Base-by-base conservation (phyloP, 495 filamentous ascomycete species). In the Oidiodendron maius region DNA sequence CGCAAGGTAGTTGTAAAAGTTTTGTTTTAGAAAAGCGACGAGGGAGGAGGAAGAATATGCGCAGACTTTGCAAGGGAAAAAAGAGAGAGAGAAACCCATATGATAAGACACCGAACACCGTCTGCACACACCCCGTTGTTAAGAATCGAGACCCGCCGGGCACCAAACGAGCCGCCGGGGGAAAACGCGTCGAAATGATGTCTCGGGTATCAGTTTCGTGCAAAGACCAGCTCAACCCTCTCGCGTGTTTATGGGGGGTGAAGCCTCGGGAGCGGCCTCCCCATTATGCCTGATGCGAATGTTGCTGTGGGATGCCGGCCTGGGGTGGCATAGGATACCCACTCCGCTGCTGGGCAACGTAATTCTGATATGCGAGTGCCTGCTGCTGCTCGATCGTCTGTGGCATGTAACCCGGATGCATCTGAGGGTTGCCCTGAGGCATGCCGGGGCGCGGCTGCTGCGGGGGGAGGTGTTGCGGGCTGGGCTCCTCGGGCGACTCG, bases 401-500 rank as follows among this genome's bases (percentile, higher is more conserved):
- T 44, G 74, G 69, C 42, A 82, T 80, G 50, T 69, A 69, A 43
- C 58, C 58, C 45, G 62, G 52, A 26, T 67, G 63, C 71, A 81
- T 68, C 50, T 77, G 67, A 36, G 72, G 61, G 51, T 67, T 63
- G 51, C 65, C 51, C 59, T 75, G 65, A 25, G 72, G 65, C 64
- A 80, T 74, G 48, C 70, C 64, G 15, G 73, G 58, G 21, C 76
- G 69, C 24, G 41, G n/a, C 51, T 64, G 65, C 55, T 82, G 80
- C 11, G 72, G 75, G 1, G 80, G 80, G 3, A 83, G 61, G 46
- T 81, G 77, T 16, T 73, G 71, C 50, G 71, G 76, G 32, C 75
- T 51, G 34, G 77, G 75, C 52, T 84, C 80, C 52, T 84, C 80
- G 38, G 80, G 80, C 10, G 80, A 82, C 24, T 83, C 80, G 60